A percentile compares a stretch with the other conserved stretches of the same genome.
Conservation (phyloP, 2,329 filamentous ascomycete species). For the Aspergillus amoenus region DNA sequence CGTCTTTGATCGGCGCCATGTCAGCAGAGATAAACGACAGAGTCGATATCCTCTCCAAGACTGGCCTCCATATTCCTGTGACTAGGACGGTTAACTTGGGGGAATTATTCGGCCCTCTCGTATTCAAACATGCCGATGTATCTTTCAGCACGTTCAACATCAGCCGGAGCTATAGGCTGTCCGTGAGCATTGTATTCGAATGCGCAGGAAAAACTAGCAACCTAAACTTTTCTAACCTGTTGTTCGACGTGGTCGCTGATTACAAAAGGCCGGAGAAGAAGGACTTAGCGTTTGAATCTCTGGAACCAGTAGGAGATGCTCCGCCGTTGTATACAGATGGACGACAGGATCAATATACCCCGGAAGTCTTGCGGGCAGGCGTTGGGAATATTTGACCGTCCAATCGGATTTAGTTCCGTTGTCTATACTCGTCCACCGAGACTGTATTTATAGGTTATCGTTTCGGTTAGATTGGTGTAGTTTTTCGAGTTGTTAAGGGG, state of each 20-base stretch:
- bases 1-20: constrained; percentile 15
- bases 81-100: neutral
- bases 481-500: no score
- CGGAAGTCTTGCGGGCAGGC: no score
- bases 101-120: neutral
- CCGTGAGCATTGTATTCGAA: neutral
- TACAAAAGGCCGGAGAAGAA: neutral
- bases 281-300: neutral
- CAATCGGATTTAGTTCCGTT: no score
- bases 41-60: constrained; percentile 9
- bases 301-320: neutral
- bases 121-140: neutral
- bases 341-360: no score
- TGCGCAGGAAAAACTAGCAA: neutral
- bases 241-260: neutral
- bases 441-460: no score
- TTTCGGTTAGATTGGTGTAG: no score
- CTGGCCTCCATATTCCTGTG: constrained; percentile 1
- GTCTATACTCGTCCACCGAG: no score
- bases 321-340: neutral
- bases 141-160: neutral
- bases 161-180: neutral
- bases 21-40: constrained; percentile 10
- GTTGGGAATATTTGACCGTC: no score
- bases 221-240: neutral